phyloP scores from a whole-genome alignment of 2,329 filamentous ascomycete genomes.

The Corynespora cassiicola region DNA sequence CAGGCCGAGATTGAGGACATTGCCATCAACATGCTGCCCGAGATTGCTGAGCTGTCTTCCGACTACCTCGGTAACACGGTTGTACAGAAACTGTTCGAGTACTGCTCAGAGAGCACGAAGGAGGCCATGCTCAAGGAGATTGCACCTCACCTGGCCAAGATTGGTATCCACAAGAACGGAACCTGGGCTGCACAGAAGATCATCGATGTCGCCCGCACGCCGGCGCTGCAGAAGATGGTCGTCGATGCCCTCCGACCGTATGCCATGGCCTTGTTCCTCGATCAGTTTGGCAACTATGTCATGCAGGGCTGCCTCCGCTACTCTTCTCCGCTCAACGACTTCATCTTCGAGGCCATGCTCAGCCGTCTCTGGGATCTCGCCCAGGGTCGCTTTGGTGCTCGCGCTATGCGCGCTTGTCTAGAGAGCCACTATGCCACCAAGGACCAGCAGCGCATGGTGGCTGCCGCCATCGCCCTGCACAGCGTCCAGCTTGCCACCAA shows the following conservation, averaged over 20 bases:
- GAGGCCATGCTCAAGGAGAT: slow-evolving; percentile 91
- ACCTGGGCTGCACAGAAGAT: slow-evolving; percentile 99
- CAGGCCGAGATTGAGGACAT: slow-evolving; percentile 90
- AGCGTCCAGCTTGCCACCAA: slow-evolving; percentile 97
- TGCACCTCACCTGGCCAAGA: slow-evolving; percentile 90
- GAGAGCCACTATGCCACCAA: slow-evolving; percentile 96
- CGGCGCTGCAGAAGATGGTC: slow-evolving; percentile 81
- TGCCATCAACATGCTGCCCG: slow-evolving; percentile 91
- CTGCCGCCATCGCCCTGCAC: slow-evolving; percentile 92
- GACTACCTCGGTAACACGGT: slow-evolving; percentile 99
- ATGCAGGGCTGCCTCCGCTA: slow-evolving; percentile 96
- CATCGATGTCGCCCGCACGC: slow-evolving; percentile 91
- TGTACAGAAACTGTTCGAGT: slow-evolving; percentile 98
- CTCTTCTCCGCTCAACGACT: slow-evolving; percentile 86
- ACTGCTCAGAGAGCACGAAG: slow-evolving; percentile 87
- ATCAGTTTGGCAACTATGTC: slow-evolving; percentile 99
- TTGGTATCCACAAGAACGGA: slow-evolving; percentile 98
- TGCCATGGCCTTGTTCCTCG: slow-evolving; percentile 88
- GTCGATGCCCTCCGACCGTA: slow-evolving; percentile 85
- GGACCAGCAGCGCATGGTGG: slow-evolving; percentile 93
- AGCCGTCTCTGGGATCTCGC: slow-evolving; percentile 91
- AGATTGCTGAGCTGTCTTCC: slow-evolving; percentile 92
- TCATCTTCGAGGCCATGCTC: slow-evolving; percentile 98
- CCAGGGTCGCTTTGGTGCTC: slow-evolving; percentile 91
- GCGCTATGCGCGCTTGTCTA: slow-evolving; percentile 94